Conservation (phyloP, 352 stramenopile genomes). For the Halophytophthora batemanensis region DNA sequence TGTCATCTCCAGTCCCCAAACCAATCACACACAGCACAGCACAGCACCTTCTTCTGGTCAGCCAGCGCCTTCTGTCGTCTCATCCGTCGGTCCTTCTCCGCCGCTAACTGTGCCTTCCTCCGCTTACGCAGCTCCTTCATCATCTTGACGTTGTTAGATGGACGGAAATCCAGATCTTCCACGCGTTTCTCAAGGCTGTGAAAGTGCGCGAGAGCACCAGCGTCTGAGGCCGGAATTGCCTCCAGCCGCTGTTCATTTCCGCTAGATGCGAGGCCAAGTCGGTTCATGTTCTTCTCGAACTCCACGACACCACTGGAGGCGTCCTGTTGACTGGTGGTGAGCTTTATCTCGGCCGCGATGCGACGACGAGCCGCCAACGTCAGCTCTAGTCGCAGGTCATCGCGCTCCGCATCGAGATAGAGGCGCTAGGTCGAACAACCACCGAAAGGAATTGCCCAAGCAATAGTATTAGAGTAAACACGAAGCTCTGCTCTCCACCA, state of each 20-base stretch:
- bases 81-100: constrained; percentile 62
- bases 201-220: constrained; percentile 40
- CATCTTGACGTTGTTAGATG: constrained; percentile 80
- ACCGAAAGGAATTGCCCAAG: background rate
- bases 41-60: constrained; percentile 34
- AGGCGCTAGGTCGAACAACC: constrained; percentile 15
- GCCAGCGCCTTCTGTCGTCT: constrained; percentile 41
- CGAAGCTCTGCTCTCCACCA: no score
- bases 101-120: constrained; percentile 60
- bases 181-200: constrained; percentile 43
- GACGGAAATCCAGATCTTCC: constrained; percentile 54
- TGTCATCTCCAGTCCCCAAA: background rate
- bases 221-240: constrained; percentile 38
- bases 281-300: constrained; percentile 69
- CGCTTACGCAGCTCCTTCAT: constrained; percentile 76
- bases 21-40: background rate
- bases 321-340: constrained; percentile 35
- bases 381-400: constrained; percentile 62
- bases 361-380: constrained; percentile 44
- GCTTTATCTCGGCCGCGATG: constrained; percentile 23
- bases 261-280: constrained; percentile 36
- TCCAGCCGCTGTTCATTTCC: constrained; percentile 22
- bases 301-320: constrained; percentile 35
- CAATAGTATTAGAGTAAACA: background rate
- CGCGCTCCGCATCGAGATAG: constrained; percentile 33